Base-by-base conservation (phyloP, 768 basidiomycete genomes). In the Suillus weaverae region DNA sequence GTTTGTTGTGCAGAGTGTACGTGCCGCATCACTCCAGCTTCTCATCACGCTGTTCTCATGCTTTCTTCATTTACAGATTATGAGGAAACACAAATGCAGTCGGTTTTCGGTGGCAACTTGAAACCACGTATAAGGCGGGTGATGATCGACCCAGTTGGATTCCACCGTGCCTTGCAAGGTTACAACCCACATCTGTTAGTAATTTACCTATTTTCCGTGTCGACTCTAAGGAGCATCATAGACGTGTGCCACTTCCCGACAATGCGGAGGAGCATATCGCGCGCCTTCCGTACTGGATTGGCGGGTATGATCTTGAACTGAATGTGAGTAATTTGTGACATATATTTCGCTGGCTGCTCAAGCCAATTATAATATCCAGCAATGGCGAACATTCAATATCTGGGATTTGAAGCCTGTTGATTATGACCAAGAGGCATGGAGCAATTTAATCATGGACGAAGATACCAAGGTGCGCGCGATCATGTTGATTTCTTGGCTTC, bases 201-300 rank as follows among this genome's bases (percentile, higher is more conserved):
- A 3, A 9, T 18, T 6, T 59, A 30, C 30, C 6, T 30, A 3
- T 41, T 22, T 26, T 41, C 18, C 10, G 1, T 10, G 26, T 59
- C 11, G 16, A 39, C 5, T 9, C 57, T 59, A 7, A 59, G 7
- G 5, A 30, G 4, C 3, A 10, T 18, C 3, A 59, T 32, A 59
- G 57, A 20, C 57, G 57, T 59, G 39, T 18, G 1, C 18, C 38
- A 41, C 38, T 59, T 41, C 57, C 57, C 18, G 39, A 41, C 39
- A 39, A 59, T 30, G 26, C 38, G 18, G 26, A 41, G 18, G 57
- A 59, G 18, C 3, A 59, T 18, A 26, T 38, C 26, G 39, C 39
- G 5, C 26, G 26, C 39, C 57, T 59, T 41, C 57, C 57, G 20
- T 41, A 59, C 57, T 59, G 38, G 38, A 59, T 59, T 59, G 57